Percentiles rank a stretch among this genome's conserved stretches.
These are phyloP conservation scores for Cylindricascospora bacillispora DNA, from an alignment of 1,139 yeast species.

Conservation along the genomic window DNA sequence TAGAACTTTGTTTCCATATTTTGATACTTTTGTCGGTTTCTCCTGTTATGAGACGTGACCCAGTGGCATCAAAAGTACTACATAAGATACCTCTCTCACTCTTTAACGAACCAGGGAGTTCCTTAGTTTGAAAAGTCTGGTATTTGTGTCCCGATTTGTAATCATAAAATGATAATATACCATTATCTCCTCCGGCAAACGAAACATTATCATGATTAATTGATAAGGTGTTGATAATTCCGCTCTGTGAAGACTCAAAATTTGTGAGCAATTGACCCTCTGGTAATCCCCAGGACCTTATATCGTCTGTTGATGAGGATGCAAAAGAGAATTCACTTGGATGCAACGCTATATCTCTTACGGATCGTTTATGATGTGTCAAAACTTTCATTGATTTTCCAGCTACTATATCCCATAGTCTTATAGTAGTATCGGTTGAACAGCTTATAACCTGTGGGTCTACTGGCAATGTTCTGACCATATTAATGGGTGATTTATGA, in stretches of 20 bases:
- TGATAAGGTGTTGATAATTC: slow-evolving; percentile 57
- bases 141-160: slow-evolving; percentile 56
- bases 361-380: slow-evolving; percentile 77
- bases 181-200: slow-evolving; percentile 80
- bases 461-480: slow-evolving; percentile 50
- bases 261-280: slow-evolving; percentile 57
- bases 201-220: slow-evolving; percentile 56
- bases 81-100: slow-evolving; percentile 61
- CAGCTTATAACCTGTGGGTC: slow-evolving; percentile 83
- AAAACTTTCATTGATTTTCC: slow-evolving; percentile 48
- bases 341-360: slow-evolving; percentile 59
- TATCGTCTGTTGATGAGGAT: slow-evolving; percentile 66
- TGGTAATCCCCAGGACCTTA: slow-evolving; percentile 77
- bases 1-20: slow-evolving; percentile 56
- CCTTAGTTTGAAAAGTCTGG: slow-evolving; percentile 41
- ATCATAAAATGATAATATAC: slow-evolving; percentile 65
- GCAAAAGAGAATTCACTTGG: slow-evolving; percentile 68
- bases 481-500: slow-evolving; percentile 63
- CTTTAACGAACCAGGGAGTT: slow-evolving; percentile 58
- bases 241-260: slow-evolving; percentile 34
- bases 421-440: slow-evolving; percentile 73
- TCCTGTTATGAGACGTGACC: slow-evolving; percentile 70
- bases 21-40: slow-evolving; percentile 85
- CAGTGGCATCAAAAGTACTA: slow-evolving; percentile 67
- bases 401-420: slow-evolving; percentile 73